A percentile compares a stretch with the other conserved stretches of the same genome.
phyloP scores from a whole-genome alignment of 2,329 filamentous ascomycete species.

The Lasiodiplodia sp. region DNA sequence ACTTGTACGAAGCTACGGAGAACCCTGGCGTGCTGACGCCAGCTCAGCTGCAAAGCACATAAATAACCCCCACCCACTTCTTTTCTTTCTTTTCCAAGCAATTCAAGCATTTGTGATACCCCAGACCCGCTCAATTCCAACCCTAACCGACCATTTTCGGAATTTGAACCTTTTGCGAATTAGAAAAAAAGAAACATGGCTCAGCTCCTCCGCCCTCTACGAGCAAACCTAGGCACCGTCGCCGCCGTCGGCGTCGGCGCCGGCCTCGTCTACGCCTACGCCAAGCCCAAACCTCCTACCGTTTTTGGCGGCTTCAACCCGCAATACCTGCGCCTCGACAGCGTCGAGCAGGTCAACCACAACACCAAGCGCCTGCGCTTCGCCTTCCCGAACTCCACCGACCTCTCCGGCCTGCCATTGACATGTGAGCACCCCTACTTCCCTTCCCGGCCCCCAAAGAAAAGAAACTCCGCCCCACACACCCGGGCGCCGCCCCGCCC shows the following conservation, averaged over 20 bases:
- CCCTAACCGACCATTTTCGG: too few species aligned
- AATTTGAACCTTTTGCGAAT: too few species aligned
- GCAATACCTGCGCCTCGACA: slow-evolving; percentile 24
- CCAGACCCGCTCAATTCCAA: too few species aligned
- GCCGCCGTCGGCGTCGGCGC: slow-evolving; percentile 9
- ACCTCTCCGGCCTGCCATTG: slow-evolving; percentile 38
- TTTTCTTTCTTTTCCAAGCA: neutral
- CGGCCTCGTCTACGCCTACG: slow-evolving; percentile 6
- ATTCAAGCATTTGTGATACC: neutral
- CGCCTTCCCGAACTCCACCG: slow-evolving; percentile 25
- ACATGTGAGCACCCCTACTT: slow-evolving; percentile 61
- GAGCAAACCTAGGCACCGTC: slow-evolving; percentile 3
- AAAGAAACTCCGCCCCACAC: neutral
- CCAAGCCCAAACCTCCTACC: neutral
- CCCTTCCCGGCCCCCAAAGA: neutral
- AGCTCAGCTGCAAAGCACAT: neutral
- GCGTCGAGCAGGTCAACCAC: slow-evolving; percentile 27
- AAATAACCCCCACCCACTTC: neutral
- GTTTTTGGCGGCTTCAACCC: slow-evolving; percentile 21
- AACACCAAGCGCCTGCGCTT: slow-evolving; percentile 32
- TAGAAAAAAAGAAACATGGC: neutral
- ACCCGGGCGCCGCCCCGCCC: too few species aligned
- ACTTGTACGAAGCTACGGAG: neutral
- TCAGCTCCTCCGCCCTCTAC: slow-evolving; percentile 1
- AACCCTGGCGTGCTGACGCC: neutral